Percentiles rank a stretch among this genome's conserved stretches.
Evolutionary conservation across 2,329 filamentous ascomycete species (phyloP).

Genomic region (Monosporascus sp.): DNA sequence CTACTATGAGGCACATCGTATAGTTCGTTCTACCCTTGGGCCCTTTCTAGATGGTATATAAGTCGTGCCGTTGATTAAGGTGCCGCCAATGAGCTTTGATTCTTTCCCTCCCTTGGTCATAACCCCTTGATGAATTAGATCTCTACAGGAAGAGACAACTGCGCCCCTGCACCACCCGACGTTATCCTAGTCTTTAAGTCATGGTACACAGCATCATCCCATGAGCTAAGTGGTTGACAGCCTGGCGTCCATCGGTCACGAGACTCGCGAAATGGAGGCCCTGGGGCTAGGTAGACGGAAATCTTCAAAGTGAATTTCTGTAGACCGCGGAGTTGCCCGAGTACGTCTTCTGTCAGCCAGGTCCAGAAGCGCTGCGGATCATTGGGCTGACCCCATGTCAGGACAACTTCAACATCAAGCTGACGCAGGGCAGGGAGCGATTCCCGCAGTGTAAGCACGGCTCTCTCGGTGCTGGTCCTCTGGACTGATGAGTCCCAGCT

Average conservation of each 20-base stretch:
- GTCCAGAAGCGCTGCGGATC: conserved; percentile 10
- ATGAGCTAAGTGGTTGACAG: conserved; percentile 5
- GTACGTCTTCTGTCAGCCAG: conserved; percentile 11
- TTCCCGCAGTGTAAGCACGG: conserved; percentile 4
- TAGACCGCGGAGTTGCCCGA: conserved; percentile 9
- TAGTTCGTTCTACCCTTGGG: too few species aligned
- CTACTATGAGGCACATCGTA: too few species aligned
- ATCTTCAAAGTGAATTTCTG: conserved; percentile 13
- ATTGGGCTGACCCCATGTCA: conserved; percentile 11
- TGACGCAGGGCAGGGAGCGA: conserved; percentile 7
- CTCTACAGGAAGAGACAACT: too few species aligned
- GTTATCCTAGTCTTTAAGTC: conserved; percentile 6
- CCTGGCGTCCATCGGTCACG: neutral
- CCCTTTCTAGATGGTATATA: too few species aligned
- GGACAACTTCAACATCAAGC: conserved; percentile 13
- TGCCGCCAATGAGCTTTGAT: too few species aligned
- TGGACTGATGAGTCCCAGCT: conserved; percentile 4
- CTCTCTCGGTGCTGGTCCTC: neutral
- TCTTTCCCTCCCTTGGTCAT: too few species aligned
- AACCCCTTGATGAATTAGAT: too few species aligned
- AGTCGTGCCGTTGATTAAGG: too few species aligned
- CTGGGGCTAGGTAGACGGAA: conserved; percentile 4
- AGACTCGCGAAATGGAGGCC: neutral
- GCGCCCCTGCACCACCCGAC: too few species aligned
- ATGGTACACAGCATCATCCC: conserved; percentile 10